These are phyloP conservation scores for Linum usitatissimum DNA, from an alignment of 345 rosid species.

Conservation along the genomic window DNA sequence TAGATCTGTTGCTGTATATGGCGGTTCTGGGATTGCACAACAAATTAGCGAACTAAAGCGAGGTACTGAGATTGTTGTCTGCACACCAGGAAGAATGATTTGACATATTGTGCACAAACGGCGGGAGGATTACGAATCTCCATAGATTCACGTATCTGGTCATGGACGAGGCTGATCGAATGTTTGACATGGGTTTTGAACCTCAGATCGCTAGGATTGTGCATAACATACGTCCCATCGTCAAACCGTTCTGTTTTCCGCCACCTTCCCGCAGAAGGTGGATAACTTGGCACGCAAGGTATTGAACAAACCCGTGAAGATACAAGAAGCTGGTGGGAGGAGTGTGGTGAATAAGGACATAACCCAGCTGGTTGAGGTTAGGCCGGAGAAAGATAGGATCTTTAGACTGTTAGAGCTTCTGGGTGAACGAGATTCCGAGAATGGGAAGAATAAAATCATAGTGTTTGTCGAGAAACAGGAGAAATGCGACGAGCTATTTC, in stretches of 20 bases:
- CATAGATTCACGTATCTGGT: conserved; percentile 76
- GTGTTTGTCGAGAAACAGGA: conserved; percentile 84
- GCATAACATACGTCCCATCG: conserved; percentile 87
- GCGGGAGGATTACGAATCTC: conserved; percentile 82
- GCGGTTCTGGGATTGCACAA: conserved; percentile 97
- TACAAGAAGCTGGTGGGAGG: conserved; percentile 86
- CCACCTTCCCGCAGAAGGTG: conserved; percentile 94
- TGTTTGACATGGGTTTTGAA: conserved; percentile 99
- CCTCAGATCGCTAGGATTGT: conserved; percentile 88
- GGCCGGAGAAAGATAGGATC: conserved; percentile 84
- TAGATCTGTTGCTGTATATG: conserved; percentile 82
- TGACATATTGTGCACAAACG: conserved; percentile 88
- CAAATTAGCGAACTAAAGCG: conserved; percentile 90
- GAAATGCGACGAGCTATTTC: conserved; percentile 75
- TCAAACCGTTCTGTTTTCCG: conserved; percentile 90
- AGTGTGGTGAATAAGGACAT: conserved; percentile 96
- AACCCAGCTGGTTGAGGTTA: conserved; percentile 75
- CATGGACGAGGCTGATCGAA: conserved; percentile 97
- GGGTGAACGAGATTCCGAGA: conserved; percentile 83
- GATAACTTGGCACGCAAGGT: conserved; percentile 87
- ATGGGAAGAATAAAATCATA: conserved; percentile 54
- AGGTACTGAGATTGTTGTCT: conserved; percentile 95
- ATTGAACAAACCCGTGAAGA: conserved; percentile 68
- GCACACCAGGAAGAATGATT: conserved; percentile 98
- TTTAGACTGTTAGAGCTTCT: conserved; percentile 75